Percentiles rank a stretch among this genome's conserved stretches.
phyloP scores from a whole-genome alignment of 306 rosid genomes.

The Dryas alaskensis region DNA sequence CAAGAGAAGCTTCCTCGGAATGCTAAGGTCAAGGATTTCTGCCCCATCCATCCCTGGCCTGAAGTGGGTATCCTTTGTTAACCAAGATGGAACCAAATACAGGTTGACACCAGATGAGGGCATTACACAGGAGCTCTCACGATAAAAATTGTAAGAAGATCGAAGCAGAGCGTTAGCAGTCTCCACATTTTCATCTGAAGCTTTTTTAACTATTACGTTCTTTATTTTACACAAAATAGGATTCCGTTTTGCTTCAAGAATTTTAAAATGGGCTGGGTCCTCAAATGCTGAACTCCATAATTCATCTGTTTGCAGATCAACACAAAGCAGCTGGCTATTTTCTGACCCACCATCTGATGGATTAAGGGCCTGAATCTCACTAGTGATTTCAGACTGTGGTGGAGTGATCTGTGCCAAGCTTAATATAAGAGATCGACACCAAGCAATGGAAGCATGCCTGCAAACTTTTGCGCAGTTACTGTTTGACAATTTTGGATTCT shows the following conservation, averaged over 20 bases:
- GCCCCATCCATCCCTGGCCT: conserved; percentile 53
- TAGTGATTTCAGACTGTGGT: conserved; percentile 35
- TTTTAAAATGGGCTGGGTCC: conserved; percentile 51
- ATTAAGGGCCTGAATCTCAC: conserved; percentile 46
- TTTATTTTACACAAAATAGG: conserved; percentile 57
- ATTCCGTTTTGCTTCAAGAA: conserved; percentile 64
- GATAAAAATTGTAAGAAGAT: conserved; percentile 80
- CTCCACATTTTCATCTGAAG: conserved; percentile 72
- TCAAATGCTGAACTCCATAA: conserved; percentile 81
- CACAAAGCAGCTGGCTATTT: conserved; percentile 59
- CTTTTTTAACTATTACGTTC: conserved; percentile 46
- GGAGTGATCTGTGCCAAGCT: conserved; percentile 77
- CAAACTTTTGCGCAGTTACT: conserved; percentile 78
- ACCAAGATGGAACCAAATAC: conserved; percentile 58
- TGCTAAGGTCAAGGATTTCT: conserved; percentile 87
- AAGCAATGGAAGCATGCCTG: conserved; percentile 87
- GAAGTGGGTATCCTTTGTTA: conserved; percentile 49
- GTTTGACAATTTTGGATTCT: conserved; percentile 78
- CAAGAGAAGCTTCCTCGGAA: conserved; percentile 96
- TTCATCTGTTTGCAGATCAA: conserved; percentile 76
- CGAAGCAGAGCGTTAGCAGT: conserved; percentile 69
- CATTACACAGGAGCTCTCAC: conserved; percentile 81
- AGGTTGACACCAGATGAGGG: conserved; percentile 74
- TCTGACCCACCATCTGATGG: conserved; percentile 53
- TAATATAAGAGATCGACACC: conserved; percentile 84